Evolutionary conservation across 169 alveolate species (phyloP).

Genomic region (Neospora caninum): DNA sequence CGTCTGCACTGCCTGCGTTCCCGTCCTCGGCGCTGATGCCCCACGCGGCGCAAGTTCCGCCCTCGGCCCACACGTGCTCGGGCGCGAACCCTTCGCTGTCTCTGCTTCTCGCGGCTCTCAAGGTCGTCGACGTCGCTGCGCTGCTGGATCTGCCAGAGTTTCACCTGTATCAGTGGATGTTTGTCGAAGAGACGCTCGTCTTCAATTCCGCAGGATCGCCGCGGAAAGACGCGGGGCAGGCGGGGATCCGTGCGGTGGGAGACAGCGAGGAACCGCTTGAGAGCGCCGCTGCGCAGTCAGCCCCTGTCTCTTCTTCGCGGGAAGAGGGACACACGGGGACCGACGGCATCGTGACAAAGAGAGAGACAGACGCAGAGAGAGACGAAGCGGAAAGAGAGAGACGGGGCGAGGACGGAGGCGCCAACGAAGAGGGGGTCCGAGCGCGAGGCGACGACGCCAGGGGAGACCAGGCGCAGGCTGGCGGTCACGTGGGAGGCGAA

Average conservation of each 20-base stretch:
- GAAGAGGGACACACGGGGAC: neutral
- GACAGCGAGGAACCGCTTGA: neutral
- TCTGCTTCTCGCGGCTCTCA: conserved; percentile 69
- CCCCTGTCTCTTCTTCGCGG: neutral
- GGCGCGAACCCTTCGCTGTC: conserved; percentile 44
- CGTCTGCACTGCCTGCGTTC: neutral
- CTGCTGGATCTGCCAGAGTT: conserved; percentile 76
- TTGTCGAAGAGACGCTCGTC: conserved; percentile 60
- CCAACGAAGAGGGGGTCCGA: neutral
- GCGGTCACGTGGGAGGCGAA: neutral
- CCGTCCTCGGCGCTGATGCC: neutral
- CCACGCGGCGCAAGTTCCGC: neutral
- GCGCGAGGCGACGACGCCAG: neutral
- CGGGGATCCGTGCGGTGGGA: too few relatives aligned
- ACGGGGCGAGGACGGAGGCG: neutral
- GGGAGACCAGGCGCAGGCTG: neutral
- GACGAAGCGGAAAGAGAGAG: neutral
- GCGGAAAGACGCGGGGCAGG: neutral
- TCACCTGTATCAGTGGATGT: conserved; percentile 77
- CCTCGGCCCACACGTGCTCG: neutral
- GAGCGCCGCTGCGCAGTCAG: neutral
- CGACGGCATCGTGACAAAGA: neutral
- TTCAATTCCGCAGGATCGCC: conserved; percentile 32
- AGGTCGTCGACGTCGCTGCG: conserved; percentile 76
- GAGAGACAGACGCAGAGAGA: neutral